Evolutionary conservation across 202 grass and related monocot genomes (phyloP).

Genomic region (Musa balbisiana): DNA sequence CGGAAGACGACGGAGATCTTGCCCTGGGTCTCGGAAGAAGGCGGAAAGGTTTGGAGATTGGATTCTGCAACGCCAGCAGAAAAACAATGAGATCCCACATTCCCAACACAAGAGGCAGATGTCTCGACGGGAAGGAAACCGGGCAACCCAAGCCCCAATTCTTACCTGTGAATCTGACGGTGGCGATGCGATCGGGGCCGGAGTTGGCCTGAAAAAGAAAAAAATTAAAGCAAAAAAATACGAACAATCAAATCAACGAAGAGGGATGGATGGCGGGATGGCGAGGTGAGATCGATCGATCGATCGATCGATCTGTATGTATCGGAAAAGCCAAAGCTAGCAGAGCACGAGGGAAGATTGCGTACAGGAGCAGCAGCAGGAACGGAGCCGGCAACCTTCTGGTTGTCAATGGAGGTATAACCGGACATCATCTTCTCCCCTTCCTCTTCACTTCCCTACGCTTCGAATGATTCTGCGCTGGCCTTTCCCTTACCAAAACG

Average conservation of each 20-base stretch:
- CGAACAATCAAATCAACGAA: neutral
- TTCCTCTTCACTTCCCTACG: neutral
- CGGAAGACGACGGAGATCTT: slow-evolving; percentile 91
- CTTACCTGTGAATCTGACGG: slow-evolving; percentile 52
- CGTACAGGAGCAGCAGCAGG: slow-evolving; percentile 16
- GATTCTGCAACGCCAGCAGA: slow-evolving; percentile 33
- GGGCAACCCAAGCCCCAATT: neutral
- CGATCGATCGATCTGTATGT: neutral
- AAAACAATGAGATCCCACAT: neutral
- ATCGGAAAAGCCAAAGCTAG: neutral
- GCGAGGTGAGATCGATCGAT: neutral
- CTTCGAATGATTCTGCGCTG: too few species aligned
- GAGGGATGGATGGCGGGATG: slow-evolving; percentile 4
- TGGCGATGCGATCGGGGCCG: slow-evolving; percentile 48
- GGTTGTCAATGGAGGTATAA: slow-evolving; percentile 68
- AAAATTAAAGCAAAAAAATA: too few species aligned
- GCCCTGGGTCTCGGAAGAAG: slow-evolving; percentile 71
- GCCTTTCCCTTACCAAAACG: too few species aligned
- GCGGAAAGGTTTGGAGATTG: slow-evolving; percentile 89
- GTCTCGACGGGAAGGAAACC: neutral
- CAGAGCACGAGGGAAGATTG: neutral
- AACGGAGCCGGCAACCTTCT: slow-evolving; percentile 82
- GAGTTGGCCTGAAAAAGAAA: slow-evolving; percentile 37
- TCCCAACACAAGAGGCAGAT: neutral
- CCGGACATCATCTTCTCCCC: slow-evolving; percentile 70